Base-by-base conservation (phyloP, 441 rosid genomes). In the Mallotus repandus region DNA sequence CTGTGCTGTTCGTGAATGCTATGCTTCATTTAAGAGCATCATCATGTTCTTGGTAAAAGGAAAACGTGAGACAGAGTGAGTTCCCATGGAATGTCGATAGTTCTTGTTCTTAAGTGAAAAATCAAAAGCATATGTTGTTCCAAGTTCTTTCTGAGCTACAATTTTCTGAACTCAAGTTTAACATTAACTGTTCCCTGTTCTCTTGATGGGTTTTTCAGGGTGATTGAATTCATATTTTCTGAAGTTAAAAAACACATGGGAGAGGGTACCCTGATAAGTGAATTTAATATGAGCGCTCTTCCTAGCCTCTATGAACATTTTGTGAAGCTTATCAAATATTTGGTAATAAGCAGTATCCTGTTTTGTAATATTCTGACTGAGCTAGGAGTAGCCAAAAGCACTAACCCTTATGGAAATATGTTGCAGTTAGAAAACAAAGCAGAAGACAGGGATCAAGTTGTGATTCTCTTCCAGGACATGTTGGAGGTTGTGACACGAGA, bases 391-490 rank as follows among this genome's bases (percentile, higher is more conserved):
- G 15, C 22, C 10, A 29, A 69, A 70, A 69, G 62, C 70, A 70
- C 63, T 75, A 64, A 45, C 58, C 11, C 55, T 64, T 46, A 21
- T 61, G 63, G 74, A 70, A 73, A 29, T 61, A 65, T 59, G 69
- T 68, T 83, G 76, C 83, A 96, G 99, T 71, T 86, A 63, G 89
- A 81, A 19, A 96, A 96, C 82, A 91, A 89, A 43, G 84, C 1
- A 50, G 97, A 88, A 9, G 97, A 96, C 76, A 84, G 90, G 86
- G 96, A 93, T 91, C 87, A 83, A 73, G 91, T 96, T 76, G 98
- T 96, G 73, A 91, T 96, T 78, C 89, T 90, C 69, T 96, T 96
- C 84, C 99, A 94, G 89, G 98, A 96, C 82, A 96, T 96, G 98
- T 86, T 87, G 83, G 99, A 96, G 85, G 98, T 91, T 83, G 98